phyloP scores from a whole-genome alignment of 257 asterid species.

The Gynochthodes officinalis region DNA sequence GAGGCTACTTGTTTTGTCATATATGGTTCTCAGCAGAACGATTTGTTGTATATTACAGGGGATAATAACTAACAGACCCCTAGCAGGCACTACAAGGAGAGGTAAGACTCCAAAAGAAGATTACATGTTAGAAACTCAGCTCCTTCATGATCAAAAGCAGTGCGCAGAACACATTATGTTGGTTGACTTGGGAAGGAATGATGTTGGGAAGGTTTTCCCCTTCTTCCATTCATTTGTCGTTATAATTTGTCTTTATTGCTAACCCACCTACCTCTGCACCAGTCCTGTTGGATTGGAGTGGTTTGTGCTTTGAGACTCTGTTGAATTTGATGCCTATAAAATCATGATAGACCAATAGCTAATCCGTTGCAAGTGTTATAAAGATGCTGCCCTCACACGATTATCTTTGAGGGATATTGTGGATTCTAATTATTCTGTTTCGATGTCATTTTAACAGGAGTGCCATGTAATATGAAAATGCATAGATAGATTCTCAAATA shows the following conservation, averaged over 20 bases:
- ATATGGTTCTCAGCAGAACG: neutral
- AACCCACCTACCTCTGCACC: neutral
- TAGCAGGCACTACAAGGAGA: constrained; percentile 93
- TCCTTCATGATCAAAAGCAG: constrained; percentile 80
- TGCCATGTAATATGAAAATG: too few relatives aligned
- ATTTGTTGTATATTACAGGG: constrained; percentile 43
- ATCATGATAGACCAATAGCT: neutral
- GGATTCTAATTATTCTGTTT: neutral
- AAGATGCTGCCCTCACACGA: neutral
- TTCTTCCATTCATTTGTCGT: constrained; percentile 3
- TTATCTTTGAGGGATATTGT: too few relatives aligned
- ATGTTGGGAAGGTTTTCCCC: constrained; percentile 85
- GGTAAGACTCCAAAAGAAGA: constrained; percentile 93
- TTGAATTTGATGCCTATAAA: neutral
- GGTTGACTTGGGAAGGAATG: constrained; percentile 98
- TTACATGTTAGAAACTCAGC: constrained; percentile 83
- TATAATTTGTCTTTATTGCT: neutral
- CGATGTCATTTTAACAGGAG: neutral
- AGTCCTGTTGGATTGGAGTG: neutral
- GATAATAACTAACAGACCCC: constrained; percentile 76
- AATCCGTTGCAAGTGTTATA: neutral
- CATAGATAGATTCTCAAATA: neutral
- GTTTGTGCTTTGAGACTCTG: neutral
- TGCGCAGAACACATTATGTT: constrained; percentile 98
- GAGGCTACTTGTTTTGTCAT: neutral